Base-by-base conservation (phyloP, 306 rosid species). In the Malus sieversii region DNA sequence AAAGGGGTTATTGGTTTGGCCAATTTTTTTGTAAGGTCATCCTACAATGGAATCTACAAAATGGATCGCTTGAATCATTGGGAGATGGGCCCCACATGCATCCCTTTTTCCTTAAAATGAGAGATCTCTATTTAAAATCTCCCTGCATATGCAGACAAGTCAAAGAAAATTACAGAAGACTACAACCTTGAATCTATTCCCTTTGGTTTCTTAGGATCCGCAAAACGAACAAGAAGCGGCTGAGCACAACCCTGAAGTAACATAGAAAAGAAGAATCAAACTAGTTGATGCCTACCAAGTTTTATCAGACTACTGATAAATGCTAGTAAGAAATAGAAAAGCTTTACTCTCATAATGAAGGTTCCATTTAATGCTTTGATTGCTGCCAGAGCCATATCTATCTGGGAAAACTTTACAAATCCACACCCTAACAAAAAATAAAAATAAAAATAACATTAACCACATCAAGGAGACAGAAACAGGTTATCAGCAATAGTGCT, bases 171-270 rank as follows among this genome's bases (percentile, higher is more conserved):
- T 67, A 70, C 4, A 51, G 12, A 78, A 78, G 77, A 83, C 77
- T 46, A 74, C 38, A 81, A 95, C 98, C 98, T 95, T 81, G 79
- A 71, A 38, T 95, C 97, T 77, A 88, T 89, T 38, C 64, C 63
- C 85, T 77, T 85, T 15, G 87, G 90, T 86, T 88, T 95, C 88
- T 89, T 95, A 72, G 97, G 96, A 32, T 90, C 97, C 63, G 97
- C 98, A 89, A 89, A 85, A 78, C 97, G 98, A 86, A 95, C 97
- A 86, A 75, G 70, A 75, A 95, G 72, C 42, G 98, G 96, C 79
- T 81, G 86, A 75, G 86, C 86, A 85, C 96, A 89, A 82, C 97
- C 97, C 98, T 95, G 70, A 76, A 51, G 76, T 55, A 57, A 73
- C 48, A 74, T 40, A 61, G 59, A 65, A 73, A 73, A 32, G 74